Base-by-base conservation (phyloP, 495 filamentous ascomycete species). In the Penicillium herquei region DNA sequence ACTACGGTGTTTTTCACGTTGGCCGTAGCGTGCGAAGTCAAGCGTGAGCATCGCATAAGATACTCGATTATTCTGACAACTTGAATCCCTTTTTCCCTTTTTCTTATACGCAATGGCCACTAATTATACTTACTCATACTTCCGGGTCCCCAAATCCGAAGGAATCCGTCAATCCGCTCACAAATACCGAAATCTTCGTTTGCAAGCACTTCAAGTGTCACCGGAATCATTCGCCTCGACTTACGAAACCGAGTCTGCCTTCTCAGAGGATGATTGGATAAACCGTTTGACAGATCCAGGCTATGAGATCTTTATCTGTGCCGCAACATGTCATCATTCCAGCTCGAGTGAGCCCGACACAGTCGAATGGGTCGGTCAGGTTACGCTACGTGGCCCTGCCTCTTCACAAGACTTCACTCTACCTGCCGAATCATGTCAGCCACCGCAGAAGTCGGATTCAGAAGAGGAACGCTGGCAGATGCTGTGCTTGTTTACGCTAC, bases 391-490 rank as follows among this genome's bases (percentile, higher is more conserved):
- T 6, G 71, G 70, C 9, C 70, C 71, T 3, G 35, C 51, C 2
- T 51, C 53, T 9, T 46, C 39, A 14, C 45, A 47, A 0, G 52
- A 56, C 4, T 71, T 67, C 52, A 42, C 44, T 0, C 21, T 71
- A 7, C 62, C 64, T 10, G 46, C 8, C 7, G 64, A 62, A 51
- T 56, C 62, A 12, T 59, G 58, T 0, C 60, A 66, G 32, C 56
- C 55, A 12, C 9, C 49, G 0, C 49, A 39, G 2, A 43, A 45
- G 8, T 31, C 37, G 1, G 70, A 68, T 11, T 50, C 55, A 3
- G 56, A 53, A 6, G 63, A 70, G 42, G 65, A 62, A 32, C 55
- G 51, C 30, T 74, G 71, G 68, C 70, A 74, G 13, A 71, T 72
- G 66, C 62, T 70, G 0, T 66, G 68, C 30, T 43, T 74, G 11